These are phyloP conservation scores for Cicer chorassanicum DNA, from an alignment of 306 rosid species.

Conservation along the genomic window DNA sequence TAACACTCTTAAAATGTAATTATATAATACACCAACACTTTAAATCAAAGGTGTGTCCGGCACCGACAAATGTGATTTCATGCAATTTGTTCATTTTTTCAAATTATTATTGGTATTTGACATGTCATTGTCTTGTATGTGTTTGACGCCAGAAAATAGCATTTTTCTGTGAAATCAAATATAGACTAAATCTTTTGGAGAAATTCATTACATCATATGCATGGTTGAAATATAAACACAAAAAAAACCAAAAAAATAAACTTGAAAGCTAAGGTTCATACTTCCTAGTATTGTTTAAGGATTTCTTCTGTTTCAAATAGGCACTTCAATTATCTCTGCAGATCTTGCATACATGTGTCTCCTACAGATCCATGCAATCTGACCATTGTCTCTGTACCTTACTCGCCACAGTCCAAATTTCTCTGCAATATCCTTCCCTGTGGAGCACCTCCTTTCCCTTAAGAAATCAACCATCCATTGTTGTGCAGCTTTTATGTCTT, in stretches of 20 bases:
- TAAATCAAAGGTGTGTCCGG: too few relatives aligned
- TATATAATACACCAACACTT: neutral
- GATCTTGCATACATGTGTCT: slow-evolving; percentile 84
- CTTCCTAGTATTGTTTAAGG: neutral
- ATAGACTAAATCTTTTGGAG: neutral
- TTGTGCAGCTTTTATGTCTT: slow-evolving; percentile 78
- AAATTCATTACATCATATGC: slow-evolving; percentile 23
- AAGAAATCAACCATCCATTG: slow-evolving; percentile 95
- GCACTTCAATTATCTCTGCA: slow-evolving; percentile 85
- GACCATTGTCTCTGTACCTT: slow-evolving; percentile 83
- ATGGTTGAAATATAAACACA: slow-evolving; percentile 6
- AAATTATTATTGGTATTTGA: too few relatives aligned
- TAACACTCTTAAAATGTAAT: neutral
- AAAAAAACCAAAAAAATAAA: slow-evolving; percentile 1
- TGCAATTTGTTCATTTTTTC: too few relatives aligned
- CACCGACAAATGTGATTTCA: too few relatives aligned
- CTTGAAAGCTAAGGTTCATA: slow-evolving; percentile 9
- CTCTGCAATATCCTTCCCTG: slow-evolving; percentile 91
- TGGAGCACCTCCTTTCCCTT: slow-evolving; percentile 78
- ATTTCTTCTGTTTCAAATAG: slow-evolving; percentile 56
- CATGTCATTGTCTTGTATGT: too few relatives aligned
- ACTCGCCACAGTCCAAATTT: slow-evolving; percentile 93
- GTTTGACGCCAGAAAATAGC: too few relatives aligned
- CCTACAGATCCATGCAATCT: slow-evolving; percentile 89
- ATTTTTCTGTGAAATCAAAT: too few relatives aligned